phyloP scores from a whole-genome alignment of 169 alveolate genomes.

The Eimeria maxima region DNA sequence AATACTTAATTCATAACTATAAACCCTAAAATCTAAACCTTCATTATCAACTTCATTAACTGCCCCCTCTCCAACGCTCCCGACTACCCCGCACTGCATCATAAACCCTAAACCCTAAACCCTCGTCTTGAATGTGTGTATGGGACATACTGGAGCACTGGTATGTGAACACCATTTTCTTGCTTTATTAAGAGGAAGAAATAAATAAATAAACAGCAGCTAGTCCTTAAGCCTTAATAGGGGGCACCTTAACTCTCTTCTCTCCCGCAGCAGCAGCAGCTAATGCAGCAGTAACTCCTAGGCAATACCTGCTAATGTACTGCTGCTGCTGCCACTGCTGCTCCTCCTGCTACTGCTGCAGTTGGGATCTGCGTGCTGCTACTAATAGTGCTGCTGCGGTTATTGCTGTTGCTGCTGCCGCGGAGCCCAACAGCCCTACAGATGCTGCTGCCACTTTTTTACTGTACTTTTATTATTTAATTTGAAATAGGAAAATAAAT shows the following conservation, averaged over 20 bases:
- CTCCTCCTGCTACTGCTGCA: not conserved
- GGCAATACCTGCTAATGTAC: not conserved
- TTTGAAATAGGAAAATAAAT: too few species aligned
- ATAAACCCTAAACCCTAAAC: not conserved
- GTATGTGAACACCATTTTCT: conserved; percentile 72
- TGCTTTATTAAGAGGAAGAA: not conserved
- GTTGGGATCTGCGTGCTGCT: not conserved
- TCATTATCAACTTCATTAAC: not conserved
- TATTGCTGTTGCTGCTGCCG: not conserved
- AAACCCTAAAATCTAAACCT: not conserved
- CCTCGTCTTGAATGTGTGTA: not conserved
- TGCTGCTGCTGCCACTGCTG: not conserved
- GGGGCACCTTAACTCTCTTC: too few species aligned
- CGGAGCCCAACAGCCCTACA: not conserved
- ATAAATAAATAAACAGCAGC: too few species aligned
- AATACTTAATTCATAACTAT: not conserved
- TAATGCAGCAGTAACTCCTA: not conserved
- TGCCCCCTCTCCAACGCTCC: too few species aligned
- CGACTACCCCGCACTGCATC: not conserved
- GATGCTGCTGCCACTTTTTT: not conserved
- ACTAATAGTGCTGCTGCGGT: not conserved
- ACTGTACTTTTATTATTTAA: too few species aligned
- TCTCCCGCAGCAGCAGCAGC: not conserved
- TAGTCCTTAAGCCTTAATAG: too few species aligned
- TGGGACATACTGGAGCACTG: conserved; percentile 47